Conservation (phyloP, 345 rosid genomes). For the rapeseed (Brassica napus) region Da-Ae NC_063447.1:62276001-62276500, state of each 20-base stretch:
- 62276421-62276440: conserved; percentile 23
- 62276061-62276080: conserved; percentile 46
- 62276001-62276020: conserved; percentile 19
- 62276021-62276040: conserved; percentile 59
- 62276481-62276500: conserved; percentile 78
- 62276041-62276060: conserved; percentile 55
- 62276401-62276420: background rate
- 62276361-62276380: conserved; percentile 74
- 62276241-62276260: conserved; percentile 49
- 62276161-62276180: conserved; percentile 59
- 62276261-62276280: conserved; percentile 54
- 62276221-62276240: background rate
- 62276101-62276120: conserved; percentile 55
- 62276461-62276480: conserved; percentile 46
- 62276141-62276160: conserved; percentile 62
- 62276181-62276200: background rate
- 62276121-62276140: conserved; percentile 43
- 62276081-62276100: conserved; percentile 54
- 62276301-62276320: conserved; percentile 89
- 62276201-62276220: background rate
- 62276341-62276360: conserved; percentile 75
- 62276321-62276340: conserved; percentile 74
- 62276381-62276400: conserved; percentile 47
- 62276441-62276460: background rate
- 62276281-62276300: conserved; percentile 63